Conservation (phyloP, 495 filamentous ascomycete species). For the Talaromyces proteolyticus region DNA sequence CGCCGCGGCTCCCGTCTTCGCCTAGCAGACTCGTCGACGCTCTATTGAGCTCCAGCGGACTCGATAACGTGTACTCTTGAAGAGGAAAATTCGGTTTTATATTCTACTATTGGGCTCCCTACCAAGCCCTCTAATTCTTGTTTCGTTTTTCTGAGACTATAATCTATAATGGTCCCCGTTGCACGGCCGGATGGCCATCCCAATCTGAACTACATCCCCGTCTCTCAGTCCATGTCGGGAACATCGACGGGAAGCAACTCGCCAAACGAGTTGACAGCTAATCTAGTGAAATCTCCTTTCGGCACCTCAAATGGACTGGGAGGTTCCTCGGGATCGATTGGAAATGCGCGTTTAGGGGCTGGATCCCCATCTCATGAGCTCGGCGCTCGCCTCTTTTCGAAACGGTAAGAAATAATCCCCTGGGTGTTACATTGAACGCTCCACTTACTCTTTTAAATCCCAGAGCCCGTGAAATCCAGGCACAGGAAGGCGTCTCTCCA, state of each 20-base stretch:
- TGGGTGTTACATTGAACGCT: background rate
- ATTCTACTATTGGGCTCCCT: background rate
- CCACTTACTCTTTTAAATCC: conserved; percentile 8
- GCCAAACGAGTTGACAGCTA: conserved; percentile 71
- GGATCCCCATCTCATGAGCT: conserved; percentile 96
- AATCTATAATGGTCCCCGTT: conserved; percentile 83
- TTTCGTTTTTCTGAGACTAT: conserved; percentile 13
- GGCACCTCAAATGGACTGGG: conserved; percentile 59
- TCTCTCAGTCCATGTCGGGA: conserved; percentile 72
- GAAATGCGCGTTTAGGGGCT: conserved; percentile 75
- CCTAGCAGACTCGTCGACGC: background rate
- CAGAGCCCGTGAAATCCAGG: conserved; percentile 94
- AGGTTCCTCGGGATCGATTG: conserved; percentile 61
- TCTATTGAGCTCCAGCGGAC: background rate
- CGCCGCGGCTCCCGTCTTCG: background rate
- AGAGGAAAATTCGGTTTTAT: background rate
- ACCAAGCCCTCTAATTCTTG: background rate
- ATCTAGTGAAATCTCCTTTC: conserved; percentile 68
- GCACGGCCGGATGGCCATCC: conserved; percentile 61
- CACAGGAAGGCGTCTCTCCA: conserved; percentile 83
- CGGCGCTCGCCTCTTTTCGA: conserved; percentile 75
- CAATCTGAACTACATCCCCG: conserved; percentile 72
- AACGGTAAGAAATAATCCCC: conserved; percentile 61
- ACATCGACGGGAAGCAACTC: conserved; percentile 85
- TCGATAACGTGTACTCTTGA: too few relatives aligned